Conservation (phyloP, 2,329 filamentous ascomycete genomes). For the Calonectria honghensis region DNA sequence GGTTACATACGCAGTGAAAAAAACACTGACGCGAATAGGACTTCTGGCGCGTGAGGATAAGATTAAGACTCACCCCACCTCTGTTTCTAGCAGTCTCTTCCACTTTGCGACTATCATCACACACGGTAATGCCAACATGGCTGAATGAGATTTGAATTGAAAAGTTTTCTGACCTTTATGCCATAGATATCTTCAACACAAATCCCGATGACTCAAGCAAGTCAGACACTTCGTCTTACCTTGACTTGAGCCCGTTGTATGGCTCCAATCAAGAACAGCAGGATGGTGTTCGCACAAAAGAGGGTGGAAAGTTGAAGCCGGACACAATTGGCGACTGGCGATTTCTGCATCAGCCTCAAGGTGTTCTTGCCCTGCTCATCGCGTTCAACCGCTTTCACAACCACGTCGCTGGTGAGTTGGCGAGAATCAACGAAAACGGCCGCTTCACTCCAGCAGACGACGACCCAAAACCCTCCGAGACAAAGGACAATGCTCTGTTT, state of each 20-base stretch:
- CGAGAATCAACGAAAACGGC: neutral
- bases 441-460: neutral
- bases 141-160: neutral
- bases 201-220: neutral
- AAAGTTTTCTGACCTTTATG: neutral
- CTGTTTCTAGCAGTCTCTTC: constrained; percentile 9
- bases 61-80: neutral
- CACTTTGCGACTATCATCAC: constrained; percentile 23
- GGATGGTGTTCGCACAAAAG: neutral
- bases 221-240: neutral
- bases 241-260: constrained; percentile 1
- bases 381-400: constrained; percentile 15
- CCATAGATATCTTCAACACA: neutral
- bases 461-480: too few species aligned
- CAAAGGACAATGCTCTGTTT: neutral
- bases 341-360: neutral
- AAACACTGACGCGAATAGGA: neutral
- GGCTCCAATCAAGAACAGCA: neutral
- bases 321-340: neutral
- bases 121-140: neutral
- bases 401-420: neutral
- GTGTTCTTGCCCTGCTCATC: neutral
- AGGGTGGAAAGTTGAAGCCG: neutral
- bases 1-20: too few species aligned
- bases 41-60: neutral